Evolutionary conservation across 805 yeast species (phyloP), one percentile per base, ranked within the genome.

Genomic region (Wickerhamomyces subpelliculosus): DNA sequence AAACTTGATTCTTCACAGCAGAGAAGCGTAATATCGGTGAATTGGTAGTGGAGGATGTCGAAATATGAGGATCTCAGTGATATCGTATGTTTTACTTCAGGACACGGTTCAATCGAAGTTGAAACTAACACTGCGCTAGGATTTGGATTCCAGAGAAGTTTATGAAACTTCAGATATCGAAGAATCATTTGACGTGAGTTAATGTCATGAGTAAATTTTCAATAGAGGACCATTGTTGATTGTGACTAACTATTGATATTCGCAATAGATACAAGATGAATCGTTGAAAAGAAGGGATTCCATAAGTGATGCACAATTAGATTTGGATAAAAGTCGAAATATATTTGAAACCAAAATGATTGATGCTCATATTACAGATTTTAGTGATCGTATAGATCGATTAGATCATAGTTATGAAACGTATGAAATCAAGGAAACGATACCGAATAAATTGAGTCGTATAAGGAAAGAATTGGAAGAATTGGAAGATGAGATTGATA

Each of bases 81-180:
- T 14, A 46, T 49, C 21, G 52, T 48, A 25, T 22, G 49, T 41
- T 5, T 4, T 27, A 16, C n/a, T n/a, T n/a, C n/a, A n/a, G n/a
- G n/a, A n/a, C n/a, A n/a, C n/a, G n/a, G n/a, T n/a, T n/a, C n/a
- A n/a, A n/a, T n/a, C n/a, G n/a, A n/a, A n/a, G n/a, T n/a, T n/a
- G n/a, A n/a, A n/a, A n/a, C n/a, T n/a, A n/a, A n/a, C n/a, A n/a
- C n/a, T n/a, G n/a, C n/a, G n/a, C n/a, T n/a, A 52, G 55, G 64
- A 57, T 34, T 25, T 37, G 20, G 54, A 45, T 4, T 44, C 61
- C 1, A 57, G 49, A 39, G 71, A 64, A 24, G 62, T 71, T 3
- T 70, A 58, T 42, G 75, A 71, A 48, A 68, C 75, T 7, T 51
- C 56, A 3, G 57, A 53, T 35, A 45, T 46, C 1, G 72, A 74